Percentiles rank a stretch among this genome's conserved stretches.
These are phyloP conservation scores for Lachnellula suecica DNA, from an alignment of 2,329 filamentous ascomycete species.

Conservation along the genomic window DNA sequence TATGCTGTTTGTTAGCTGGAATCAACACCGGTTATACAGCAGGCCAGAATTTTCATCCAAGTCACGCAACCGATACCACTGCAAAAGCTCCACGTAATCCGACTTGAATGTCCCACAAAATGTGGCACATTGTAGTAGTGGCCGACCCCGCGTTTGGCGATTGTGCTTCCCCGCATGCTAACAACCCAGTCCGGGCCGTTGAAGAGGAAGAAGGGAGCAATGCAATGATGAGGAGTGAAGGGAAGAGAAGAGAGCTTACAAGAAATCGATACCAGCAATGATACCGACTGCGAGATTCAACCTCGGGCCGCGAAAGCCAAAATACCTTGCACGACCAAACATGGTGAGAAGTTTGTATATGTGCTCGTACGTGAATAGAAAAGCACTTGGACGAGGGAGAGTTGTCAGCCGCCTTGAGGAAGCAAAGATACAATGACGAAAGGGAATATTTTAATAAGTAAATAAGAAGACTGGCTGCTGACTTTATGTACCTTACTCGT, in stretches of 20 bases:
- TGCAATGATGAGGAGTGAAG: neutral
- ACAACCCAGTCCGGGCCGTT: no score
- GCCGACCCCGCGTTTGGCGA: no score
- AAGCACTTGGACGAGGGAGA: neutral
- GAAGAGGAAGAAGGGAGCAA: no score
- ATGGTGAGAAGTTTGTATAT: conserved; percentile 44
- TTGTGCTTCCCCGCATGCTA: no score
- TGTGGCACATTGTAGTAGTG: no score
- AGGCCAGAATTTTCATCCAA: no score
- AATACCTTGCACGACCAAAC: conserved; percentile 42
- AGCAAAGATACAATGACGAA: neutral
- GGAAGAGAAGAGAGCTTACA: conserved; percentile 45
- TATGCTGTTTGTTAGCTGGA: no score
- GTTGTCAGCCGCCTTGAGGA: neutral
- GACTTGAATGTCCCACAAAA: no score
- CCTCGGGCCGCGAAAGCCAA: conserved; percentile 63
- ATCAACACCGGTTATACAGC: no score
- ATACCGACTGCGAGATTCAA: conserved; percentile 69
- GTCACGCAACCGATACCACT: no score
- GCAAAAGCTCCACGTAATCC: no score
- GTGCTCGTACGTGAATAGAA: neutral
- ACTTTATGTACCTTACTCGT: neutral
- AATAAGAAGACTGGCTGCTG: neutral
- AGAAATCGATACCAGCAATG: conserved; percentile 72
- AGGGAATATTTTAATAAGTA: neutral